Conservation (phyloP, 768 basidiomycete genomes). For the Filobasidium floriforme region DNA sequence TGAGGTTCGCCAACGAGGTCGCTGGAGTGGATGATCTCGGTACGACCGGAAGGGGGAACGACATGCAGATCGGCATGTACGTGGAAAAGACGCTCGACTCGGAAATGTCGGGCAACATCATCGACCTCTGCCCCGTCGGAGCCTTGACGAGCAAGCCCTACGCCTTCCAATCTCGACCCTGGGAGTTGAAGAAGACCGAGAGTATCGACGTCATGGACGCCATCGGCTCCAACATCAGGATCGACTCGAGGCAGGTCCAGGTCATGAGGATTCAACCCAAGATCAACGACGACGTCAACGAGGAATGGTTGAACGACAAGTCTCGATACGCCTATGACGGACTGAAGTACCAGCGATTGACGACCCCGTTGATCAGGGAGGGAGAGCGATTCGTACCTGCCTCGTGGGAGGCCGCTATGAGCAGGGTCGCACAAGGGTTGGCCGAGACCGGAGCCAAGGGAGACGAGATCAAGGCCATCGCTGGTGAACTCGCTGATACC, state of each 20-base stretch:
- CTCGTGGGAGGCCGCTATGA: conserved; percentile 82
- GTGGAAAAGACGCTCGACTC: conserved; percentile 96
- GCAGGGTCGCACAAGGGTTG: conserved; percentile 70
- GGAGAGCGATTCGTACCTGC: conserved; percentile 88
- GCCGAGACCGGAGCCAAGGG: conserved; percentile 69
- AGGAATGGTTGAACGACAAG: conserved; percentile 99
- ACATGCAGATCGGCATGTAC: conserved; percentile 97
- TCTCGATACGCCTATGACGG: conserved; percentile 95
- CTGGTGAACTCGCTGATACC: conserved; percentile 85
- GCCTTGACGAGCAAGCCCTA: conserved; percentile 98
- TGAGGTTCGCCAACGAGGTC: conserved; percentile 97
- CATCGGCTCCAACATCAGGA: conserved; percentile 88
- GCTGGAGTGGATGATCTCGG: conserved; percentile 97
- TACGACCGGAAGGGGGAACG: conserved; percentile 93
- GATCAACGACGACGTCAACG: conserved; percentile 95
- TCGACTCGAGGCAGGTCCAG: conserved; percentile 88
- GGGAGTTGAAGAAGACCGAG: conserved; percentile 98
- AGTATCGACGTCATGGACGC: conserved; percentile 92
- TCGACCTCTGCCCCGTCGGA: conserved; percentile 97
- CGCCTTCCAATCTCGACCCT: conserved; percentile 91
- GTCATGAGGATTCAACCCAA: conserved; percentile 97
- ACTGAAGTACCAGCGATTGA: conserved; percentile 86
- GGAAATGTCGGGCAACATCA: conserved; percentile 91
- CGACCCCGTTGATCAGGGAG: conserved; percentile 77
- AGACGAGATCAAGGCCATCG: conserved; percentile 90